A percentile compares a stretch with the other conserved stretches of the same genome.
Conservation (phyloP, 805 yeast species). For the Ogataea pignaliae region DNA sequence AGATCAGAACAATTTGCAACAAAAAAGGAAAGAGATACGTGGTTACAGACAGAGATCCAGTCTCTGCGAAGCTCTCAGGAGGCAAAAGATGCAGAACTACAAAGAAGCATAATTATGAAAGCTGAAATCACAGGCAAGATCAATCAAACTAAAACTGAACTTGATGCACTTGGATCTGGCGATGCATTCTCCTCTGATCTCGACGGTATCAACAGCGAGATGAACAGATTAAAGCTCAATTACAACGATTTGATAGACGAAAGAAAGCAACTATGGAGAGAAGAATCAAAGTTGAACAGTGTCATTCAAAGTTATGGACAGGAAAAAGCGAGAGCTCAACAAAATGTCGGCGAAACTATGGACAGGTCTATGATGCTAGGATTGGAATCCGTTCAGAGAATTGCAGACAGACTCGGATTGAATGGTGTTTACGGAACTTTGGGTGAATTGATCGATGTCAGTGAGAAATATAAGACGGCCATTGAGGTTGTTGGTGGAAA, state of each 20-base stretch:
- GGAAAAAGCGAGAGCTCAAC: conserved; percentile 54
- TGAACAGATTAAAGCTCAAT: conserved; percentile 33
- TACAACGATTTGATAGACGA: conserved; percentile 52
- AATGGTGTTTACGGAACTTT: conserved; percentile 75
- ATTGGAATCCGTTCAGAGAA: conserved; percentile 60
- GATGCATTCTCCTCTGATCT: conserved; percentile 23
- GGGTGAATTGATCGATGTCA: conserved; percentile 77
- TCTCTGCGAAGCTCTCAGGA: conserved; percentile 23
- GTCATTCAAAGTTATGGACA: conserved; percentile 49
- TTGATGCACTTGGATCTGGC: conserved; percentile 1
- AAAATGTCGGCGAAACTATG: conserved; percentile 67
- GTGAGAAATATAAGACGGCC: conserved; percentile 78
- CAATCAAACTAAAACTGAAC: conserved; percentile 28
- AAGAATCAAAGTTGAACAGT: conserved; percentile 62
- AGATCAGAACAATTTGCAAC: conserved; percentile 56
- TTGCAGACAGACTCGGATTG: conserved; percentile 55
- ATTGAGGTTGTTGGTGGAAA: conserved; percentile 88
- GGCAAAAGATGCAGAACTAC: conserved; percentile 8
- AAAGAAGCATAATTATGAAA: conserved; percentile 8
- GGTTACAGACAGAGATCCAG: conserved; percentile 55
- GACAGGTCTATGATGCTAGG: conserved; percentile 69
- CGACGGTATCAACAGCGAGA: conserved; percentile 26
- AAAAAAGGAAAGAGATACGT: conserved; percentile 56
- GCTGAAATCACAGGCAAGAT: conserved; percentile 32
- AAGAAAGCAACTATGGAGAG: conserved; percentile 74